Base-by-base conservation (phyloP, 345 rosid genomes). In the Excoecaria agallocha region DNA sequence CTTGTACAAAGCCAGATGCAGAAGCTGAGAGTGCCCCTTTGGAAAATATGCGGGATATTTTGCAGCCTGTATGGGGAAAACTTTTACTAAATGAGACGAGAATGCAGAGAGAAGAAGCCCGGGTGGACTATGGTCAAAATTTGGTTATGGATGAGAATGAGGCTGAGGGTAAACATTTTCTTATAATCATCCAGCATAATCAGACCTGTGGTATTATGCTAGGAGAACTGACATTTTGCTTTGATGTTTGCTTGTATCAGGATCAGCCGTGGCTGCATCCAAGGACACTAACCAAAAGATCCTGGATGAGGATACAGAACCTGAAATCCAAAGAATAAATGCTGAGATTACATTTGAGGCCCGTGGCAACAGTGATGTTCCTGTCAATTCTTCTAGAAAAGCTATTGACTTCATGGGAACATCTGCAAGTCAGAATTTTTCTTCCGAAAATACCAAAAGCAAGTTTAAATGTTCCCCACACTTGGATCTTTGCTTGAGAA, bases 361-460 rank as follows among this genome's bases (percentile, higher is more conserved):
- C 37, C 38, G 57, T 76, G 82, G 70, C 20, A 69, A 72, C 37
- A 72, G 70, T 60, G 69, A 59, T 51, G 74, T 67, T 15, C 30
- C 73, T 19, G 76, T 63, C 67, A 77, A 62, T 73, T 83, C 84
- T 25, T 78, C 85, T 17, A 86, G 82, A 86, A 84, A 87, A 80
- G 89, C 87, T 20, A 87, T 89, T 35, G 96, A 93, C 80, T 91
- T 94, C 82, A 92, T 92, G 85, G 92, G 94, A 74, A 80, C 86
- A 12, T 86, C 73, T 72, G 77, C 78, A 12, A 72, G 78, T 73
- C 79, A 72, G 66, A 66, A 73, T 39, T 71, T 78, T 25, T 39
- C 83, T 66, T 77, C 83, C 62, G 79, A 81, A 70, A 74, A 69
- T 64, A 71, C 75, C 74, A 72, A 52, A 69, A 68, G 84, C 48